Conservation (phyloP, 768 basidiomycete genomes). For the Amanita inopinata region DNA sequence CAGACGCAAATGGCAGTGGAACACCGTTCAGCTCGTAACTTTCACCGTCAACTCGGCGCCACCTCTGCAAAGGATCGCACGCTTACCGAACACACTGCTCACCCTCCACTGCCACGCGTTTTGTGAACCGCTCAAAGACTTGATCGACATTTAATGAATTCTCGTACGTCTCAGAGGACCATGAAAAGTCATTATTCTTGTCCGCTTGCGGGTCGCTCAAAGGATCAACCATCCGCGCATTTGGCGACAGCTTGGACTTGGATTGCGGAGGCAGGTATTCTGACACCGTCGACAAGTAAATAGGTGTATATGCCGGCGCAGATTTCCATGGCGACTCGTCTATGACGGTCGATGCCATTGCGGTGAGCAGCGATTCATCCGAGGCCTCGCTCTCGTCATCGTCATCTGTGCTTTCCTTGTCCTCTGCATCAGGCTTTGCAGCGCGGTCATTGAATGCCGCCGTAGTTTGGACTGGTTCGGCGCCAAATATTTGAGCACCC, state of each 20-base stretch:
- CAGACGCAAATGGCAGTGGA: slow-evolving; percentile 82
- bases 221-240: slow-evolving; percentile 33
- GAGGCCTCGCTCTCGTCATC: slow-evolving; percentile 31
- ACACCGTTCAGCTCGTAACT: slow-evolving; percentile 85
- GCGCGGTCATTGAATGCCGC: neutral
- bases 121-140: slow-evolving; percentile 78
- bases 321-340: slow-evolving; percentile 56
- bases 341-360: slow-evolving; percentile 45
- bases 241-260: slow-evolving; percentile 35
- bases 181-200: slow-evolving; percentile 35
- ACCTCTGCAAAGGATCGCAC: neutral
- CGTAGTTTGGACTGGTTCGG: slow-evolving; percentile 10
- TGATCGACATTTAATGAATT: slow-evolving; percentile 72
- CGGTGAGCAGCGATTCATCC: slow-evolving; percentile 44
- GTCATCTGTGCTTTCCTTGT: slow-evolving; percentile 16
- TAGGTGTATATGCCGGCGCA: slow-evolving; percentile 53
- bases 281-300: slow-evolving; percentile 66
- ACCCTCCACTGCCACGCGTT: slow-evolving; percentile 58
- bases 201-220: slow-evolving; percentile 27
- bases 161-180: slow-evolving; percentile 73
- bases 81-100: slow-evolving; percentile 83
- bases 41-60: slow-evolving; percentile 7
- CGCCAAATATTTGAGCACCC: slow-evolving; percentile 61
- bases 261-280: slow-evolving; percentile 61
- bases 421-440: slow-evolving; percentile 16